Evolutionary conservation across 305 asterid species (phyloP).

Genomic region (Fraxinus dipetala): DNA sequence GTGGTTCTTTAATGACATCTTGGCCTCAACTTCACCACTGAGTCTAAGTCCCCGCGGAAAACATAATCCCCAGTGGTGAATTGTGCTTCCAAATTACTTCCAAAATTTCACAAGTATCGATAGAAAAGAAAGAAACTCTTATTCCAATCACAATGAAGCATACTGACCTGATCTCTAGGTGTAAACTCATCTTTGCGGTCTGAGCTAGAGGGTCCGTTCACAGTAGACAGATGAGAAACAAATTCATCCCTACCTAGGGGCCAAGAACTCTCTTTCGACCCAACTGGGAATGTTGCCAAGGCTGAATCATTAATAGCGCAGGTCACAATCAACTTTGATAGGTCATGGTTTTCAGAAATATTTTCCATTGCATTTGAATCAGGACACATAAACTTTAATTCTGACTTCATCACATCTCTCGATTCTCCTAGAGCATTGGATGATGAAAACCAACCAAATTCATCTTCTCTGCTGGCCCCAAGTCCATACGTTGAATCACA

Average conservation of each 20-base stretch:
- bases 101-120: not conserved
- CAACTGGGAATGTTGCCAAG: constrained; percentile 35
- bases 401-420: constrained; percentile 37
- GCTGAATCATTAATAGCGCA: constrained; percentile 37
- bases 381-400: constrained; percentile 40
- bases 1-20: not conserved
- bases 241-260: constrained; percentile 35
- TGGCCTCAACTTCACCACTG: not conserved
- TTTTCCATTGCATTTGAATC: constrained; percentile 35
- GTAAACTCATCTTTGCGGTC: constrained; percentile 39
- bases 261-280: constrained; percentile 46
- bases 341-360: constrained; percentile 36
- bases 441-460: constrained; percentile 63
- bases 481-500: constrained; percentile 67
- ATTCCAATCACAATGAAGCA: not conserved
- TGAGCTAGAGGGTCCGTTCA: constrained; percentile 33
- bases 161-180: constrained; percentile 43
- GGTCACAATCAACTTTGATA: constrained; percentile 30
- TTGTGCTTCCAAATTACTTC: not conserved
- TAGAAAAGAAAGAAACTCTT: not conserved
- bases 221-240: constrained; percentile 41
- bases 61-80: not conserved
- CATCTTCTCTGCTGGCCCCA: constrained; percentile 52
- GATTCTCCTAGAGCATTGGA: constrained; percentile 49
- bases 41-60: not conserved